Conservation (phyloP, 208 protist species). For the Sergeia podlipaevii region DNA sequence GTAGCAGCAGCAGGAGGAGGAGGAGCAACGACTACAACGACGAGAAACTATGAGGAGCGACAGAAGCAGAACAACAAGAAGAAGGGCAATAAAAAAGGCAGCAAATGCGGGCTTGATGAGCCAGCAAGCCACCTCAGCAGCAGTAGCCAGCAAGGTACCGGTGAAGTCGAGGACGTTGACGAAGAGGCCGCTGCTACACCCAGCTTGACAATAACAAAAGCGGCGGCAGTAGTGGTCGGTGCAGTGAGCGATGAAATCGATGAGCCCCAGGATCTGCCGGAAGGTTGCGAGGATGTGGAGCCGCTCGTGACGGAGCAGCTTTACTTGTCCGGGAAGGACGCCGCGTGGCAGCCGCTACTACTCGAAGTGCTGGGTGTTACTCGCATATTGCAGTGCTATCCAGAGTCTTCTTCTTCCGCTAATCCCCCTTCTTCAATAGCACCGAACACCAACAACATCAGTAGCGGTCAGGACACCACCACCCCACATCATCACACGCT, state of each 20-base stretch:
- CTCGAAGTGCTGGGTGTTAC: conserved; percentile 51
- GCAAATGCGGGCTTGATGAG: neutral
- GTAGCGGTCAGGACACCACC: conserved; percentile 6
- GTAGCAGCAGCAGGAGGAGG: too few species aligned
- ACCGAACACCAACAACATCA: neutral
- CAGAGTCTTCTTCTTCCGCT: conserved; percentile 15
- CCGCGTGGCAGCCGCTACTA: conserved; percentile 65
- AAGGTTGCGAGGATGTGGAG: conserved; percentile 18
- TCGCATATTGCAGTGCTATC: conserved; percentile 74
- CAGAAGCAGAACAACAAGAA: too few species aligned
- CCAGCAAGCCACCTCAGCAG: neutral
- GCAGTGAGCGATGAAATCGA: conserved; percentile 2
- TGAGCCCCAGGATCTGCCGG: too few species aligned
- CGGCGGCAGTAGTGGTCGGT: conserved; percentile 9
- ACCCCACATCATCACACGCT: conserved; percentile 22
- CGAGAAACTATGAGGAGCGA: too few species aligned
- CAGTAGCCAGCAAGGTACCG: neutral
- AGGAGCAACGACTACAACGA: too few species aligned
- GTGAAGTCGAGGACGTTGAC: neutral
- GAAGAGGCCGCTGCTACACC: neutral
- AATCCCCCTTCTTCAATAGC: neutral
- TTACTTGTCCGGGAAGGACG: conserved; percentile 72
- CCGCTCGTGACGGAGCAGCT: conserved; percentile 28
- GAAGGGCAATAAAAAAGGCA: too few species aligned
- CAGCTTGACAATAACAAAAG: neutral